phyloP scores from a whole-genome alignment of 805 yeast genomes.

The Cyberlindnera galapagoensis region DNA sequence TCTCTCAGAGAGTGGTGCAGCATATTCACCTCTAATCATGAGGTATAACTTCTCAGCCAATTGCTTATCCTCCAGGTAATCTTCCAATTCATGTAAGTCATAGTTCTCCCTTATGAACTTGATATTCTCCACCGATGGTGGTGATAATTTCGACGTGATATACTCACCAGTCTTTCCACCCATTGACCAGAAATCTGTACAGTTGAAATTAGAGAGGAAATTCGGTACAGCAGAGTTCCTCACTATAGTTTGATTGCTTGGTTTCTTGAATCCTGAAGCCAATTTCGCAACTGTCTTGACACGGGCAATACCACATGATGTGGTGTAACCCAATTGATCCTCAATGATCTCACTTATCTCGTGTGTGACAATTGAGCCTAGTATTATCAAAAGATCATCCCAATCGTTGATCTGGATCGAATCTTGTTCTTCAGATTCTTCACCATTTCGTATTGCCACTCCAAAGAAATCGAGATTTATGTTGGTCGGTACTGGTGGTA shows the following conservation, averaged over 20 bases:
- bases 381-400: conserved; percentile 70
- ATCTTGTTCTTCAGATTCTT: conserved; percentile 10
- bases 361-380: conserved; percentile 58
- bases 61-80: conserved; percentile 35
- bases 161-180: conserved; percentile 84
- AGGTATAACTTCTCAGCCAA: conserved; percentile 51
- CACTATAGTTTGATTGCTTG: conserved; percentile 78
- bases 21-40: conserved; percentile 57
- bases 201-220: conserved; percentile 55
- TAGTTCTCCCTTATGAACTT: conserved; percentile 45
- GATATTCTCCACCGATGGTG: conserved; percentile 44
- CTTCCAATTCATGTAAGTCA: conserved; percentile 32
- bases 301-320: conserved; percentile 82
- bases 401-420: conserved; percentile 39
- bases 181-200: conserved; percentile 79
- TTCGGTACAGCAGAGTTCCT: conserved; percentile 37
- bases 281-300: conserved; percentile 78
- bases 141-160: conserved; percentile 40
- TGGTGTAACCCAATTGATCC: conserved; percentile 63
- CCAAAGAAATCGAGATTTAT: conserved; percentile 27
- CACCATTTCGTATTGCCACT: conserved; percentile 10
- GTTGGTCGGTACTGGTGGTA: conserved; percentile 35
- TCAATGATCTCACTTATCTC: conserved; percentile 49
- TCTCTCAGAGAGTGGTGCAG: conserved; percentile 48
- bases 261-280: conserved; percentile 81